A percentile compares a stretch with the other conserved stretches of the same genome.
These are phyloP conservation scores for Inonotus hispidus DNA, from an alignment of 1,284 basidiomycete genomes.

Conservation along the genomic window DNA sequence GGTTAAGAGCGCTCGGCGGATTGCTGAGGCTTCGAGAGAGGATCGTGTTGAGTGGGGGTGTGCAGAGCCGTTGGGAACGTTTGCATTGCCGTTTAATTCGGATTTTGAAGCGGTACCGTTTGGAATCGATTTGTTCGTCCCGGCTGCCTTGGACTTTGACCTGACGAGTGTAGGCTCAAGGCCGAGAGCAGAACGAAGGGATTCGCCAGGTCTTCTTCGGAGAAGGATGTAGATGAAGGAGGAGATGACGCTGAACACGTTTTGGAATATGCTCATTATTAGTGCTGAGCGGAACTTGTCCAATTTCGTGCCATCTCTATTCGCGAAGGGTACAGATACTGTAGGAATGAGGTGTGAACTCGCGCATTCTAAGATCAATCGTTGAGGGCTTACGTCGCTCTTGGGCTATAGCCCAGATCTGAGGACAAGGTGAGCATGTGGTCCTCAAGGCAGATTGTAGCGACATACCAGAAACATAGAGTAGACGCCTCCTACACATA, in stretches of 20 bases:
- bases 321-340: slow-evolving; percentile 84
- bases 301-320: slow-evolving; percentile 53
- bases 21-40: slow-evolving; percentile 26
- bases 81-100: slow-evolving; percentile 16
- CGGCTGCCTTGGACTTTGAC: slow-evolving; percentile 19
- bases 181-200: slow-evolving; percentile 53
- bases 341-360: slow-evolving; percentile 10
- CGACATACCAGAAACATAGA: slow-evolving; percentile 28
- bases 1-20: slow-evolving; percentile 51
- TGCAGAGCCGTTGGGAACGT: slow-evolving; percentile 28
- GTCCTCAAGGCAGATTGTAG: not conserved
- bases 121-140: slow-evolving; percentile 1
- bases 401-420: slow-evolving; percentile 90
- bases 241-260: slow-evolving; percentile 72
- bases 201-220: slow-evolving; percentile 49
- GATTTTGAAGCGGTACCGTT: slow-evolving; percentile 7
- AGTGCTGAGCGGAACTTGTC: slow-evolving; percentile 85
- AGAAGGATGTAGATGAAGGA: slow-evolving; percentile 79
- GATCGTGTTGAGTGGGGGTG: slow-evolving; percentile 25
- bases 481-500: slow-evolving; percentile 29
- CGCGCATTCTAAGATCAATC: not conserved
- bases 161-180: slow-evolving; percentile 30
- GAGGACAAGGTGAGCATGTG: slow-evolving; percentile 15
- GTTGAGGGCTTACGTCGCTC: slow-evolving; percentile 60
- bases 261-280: slow-evolving; percentile 86